Percentiles rank a stretch among this genome's conserved stretches.
phyloP scores from a whole-genome alignment of 768 basidiomycete species.

The Russula lepida region DNA sequence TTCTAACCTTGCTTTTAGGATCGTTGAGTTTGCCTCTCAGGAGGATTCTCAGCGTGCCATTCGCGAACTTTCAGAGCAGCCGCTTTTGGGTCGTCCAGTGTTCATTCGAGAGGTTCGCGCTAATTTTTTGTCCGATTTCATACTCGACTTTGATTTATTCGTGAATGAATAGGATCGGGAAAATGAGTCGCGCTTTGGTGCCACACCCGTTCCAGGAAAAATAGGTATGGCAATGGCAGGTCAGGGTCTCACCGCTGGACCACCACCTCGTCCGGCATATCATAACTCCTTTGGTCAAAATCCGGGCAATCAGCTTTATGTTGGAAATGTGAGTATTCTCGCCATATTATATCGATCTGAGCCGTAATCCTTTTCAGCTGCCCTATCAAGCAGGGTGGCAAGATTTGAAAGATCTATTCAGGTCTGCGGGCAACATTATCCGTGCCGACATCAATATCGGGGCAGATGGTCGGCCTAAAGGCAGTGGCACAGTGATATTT shows the following conservation, averaged over 20 bases:
- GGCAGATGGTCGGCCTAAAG: slow-evolving; percentile 87
- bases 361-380: slow-evolving; percentile 40
- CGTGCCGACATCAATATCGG: slow-evolving; percentile 94
- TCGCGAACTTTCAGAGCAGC: slow-evolving; percentile 80
- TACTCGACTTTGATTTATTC: slow-evolving; percentile 1
- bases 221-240: slow-evolving; percentile 95
- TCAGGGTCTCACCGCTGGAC: slow-evolving; percentile 70
- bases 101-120: slow-evolving; percentile 87
- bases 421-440: slow-evolving; percentile 89
- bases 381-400: slow-evolving; percentile 99
- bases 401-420: slow-evolving; percentile 95
- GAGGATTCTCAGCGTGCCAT: slow-evolving; percentile 89
- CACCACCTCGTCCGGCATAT: slow-evolving; percentile 75
- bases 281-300: slow-evolving; percentile 67
- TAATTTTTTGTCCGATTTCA: slow-evolving; percentile 3
- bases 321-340: slow-evolving; percentile 64
- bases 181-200: slow-evolving; percentile 90
- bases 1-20: slow-evolving; percentile 41
- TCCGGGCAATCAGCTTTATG: slow-evolving; percentile 89
- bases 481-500: slow-evolving; percentile 96
- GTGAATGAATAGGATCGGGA: slow-evolving; percentile 72
- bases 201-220: slow-evolving; percentile 91
- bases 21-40: slow-evolving; percentile 87
- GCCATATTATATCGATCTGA: not conserved
- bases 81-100: slow-evolving; percentile 87